phyloP scores from a whole-genome alignment of 768 basidiomycete species.

The Phylloporus arenicola region DNA sequence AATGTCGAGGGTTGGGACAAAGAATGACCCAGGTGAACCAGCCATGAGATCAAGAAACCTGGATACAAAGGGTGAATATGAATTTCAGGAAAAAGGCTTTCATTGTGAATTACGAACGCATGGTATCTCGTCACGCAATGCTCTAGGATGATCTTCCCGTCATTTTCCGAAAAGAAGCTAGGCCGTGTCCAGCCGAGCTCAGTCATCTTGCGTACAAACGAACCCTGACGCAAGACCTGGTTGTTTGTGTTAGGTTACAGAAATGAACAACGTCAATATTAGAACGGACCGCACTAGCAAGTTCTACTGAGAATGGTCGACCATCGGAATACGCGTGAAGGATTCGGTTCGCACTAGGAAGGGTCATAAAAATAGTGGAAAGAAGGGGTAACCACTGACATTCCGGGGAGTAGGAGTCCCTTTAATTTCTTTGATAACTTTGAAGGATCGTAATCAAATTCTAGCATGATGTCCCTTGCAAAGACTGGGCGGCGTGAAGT shows the following conservation, averaged over 20 bases:
- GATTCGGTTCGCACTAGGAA: conserved; percentile 31
- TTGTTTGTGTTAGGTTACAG: background rate
- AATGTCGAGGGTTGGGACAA: conserved; percentile 61
- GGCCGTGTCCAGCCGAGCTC: conserved; percentile 47
- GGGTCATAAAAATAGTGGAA: background rate
- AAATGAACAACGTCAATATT: background rate
- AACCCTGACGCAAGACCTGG: conserved; percentile 50
- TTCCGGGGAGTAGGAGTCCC: conserved; percentile 3
- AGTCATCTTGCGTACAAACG: conserved; percentile 50
- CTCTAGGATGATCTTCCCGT: conserved; percentile 38
- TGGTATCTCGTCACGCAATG: conserved; percentile 54
- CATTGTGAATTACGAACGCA: conserved; percentile 33
- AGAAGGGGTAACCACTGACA: conserved; percentile 14
- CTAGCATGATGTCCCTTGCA: conserved; percentile 2
- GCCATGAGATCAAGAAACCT: conserved; percentile 51
- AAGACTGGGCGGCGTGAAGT: background rate
- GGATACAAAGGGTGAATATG: background rate
- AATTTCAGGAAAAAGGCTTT: background rate
- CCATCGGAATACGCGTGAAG: conserved; percentile 46
- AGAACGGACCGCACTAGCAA: conserved; percentile 46
- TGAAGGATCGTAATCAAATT: conserved; percentile 5
- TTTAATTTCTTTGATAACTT: conserved; percentile 3
- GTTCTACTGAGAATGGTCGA: conserved; percentile 47
- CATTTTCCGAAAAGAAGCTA: conserved; percentile 32
- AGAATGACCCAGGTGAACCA: conserved; percentile 37